Base-by-base conservation (phyloP, 148 eudicot genomes). In the Rhododendron simsii region DNA sequence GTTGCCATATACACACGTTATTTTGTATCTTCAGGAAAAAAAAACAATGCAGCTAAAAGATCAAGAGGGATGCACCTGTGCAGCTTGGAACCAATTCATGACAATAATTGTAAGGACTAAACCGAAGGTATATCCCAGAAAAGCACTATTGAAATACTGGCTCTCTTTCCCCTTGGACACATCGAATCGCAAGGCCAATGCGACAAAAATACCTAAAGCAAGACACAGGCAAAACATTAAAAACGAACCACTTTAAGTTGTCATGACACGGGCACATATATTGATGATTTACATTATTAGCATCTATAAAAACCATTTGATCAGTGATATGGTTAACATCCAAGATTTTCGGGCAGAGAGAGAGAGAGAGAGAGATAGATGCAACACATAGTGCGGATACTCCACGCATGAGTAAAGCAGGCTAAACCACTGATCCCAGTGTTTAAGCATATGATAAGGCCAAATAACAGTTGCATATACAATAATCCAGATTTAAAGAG, bases 51-150 rank as follows among this genome's bases (percentile, higher is more conserved):
- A 65, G 73, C 73, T 10, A 65, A 65, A 65, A 65, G 73, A 65
- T n/a, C 73, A 65, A n/a, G 73, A 65, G 30, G 14, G 73, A 65
- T 21, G 73, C 77, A 94, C 99, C 98, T 98, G 99, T 83, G 99
- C 99, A 87, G 98, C 99, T 88, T 98, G 98, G 87, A 98, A 98
- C 99, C 99, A 98, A 85, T 98, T 98, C 99, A 98, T 98, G 84
- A 98, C 98, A 61, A 95, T 75, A 51, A 98, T 98, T 2, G 99
- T 98, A 41, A 92, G 90, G 86, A 93, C 89, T 91, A 98, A 59
- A 80, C 99, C 99, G 75, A 86, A 91, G 2, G 91, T 82, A 80
- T 97, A 97, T 53, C 99, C 99, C 28, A 92, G 59, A 80, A 97
- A 97, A 78, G 99, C 96, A 89, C 99, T 97, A 80, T 91, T 95